Conservation (phyloP, 768 basidiomycete genomes). For the Hemileccinum rubropunctum region DNA sequence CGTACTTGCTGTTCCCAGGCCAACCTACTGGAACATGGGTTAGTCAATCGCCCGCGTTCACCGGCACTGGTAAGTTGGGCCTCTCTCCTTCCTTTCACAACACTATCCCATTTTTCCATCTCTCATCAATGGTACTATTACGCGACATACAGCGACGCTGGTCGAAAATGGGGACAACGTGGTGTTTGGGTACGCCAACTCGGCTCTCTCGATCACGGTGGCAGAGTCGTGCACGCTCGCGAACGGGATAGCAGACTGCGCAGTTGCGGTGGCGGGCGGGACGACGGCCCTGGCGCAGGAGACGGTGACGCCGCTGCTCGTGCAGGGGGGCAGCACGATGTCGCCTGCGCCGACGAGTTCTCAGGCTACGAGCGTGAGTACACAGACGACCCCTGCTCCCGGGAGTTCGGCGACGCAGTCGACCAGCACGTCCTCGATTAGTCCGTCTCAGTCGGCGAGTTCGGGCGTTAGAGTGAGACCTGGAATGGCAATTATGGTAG, state of each 20-base stretch:
- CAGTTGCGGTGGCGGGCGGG: not conserved
- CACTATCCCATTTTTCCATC: too few species aligned
- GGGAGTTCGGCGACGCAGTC: conserved; percentile 7
- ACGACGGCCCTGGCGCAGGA: conserved; percentile 1
- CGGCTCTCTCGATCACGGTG: conserved; percentile 1
- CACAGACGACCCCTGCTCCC: not conserved
- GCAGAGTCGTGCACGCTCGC: conserved; percentile 11
- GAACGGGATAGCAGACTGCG: conserved; percentile 2
- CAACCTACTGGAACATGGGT: conserved; percentile 31
- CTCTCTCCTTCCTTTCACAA: too few species aligned
- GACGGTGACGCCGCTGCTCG: conserved; percentile 6
- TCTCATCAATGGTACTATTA: not conserved
- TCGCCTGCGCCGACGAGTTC: not conserved
- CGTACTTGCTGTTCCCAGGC: conserved; percentile 39
- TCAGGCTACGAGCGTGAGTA: too few species aligned
- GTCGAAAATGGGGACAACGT: conserved; percentile 3
- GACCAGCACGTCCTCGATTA: not conserved
- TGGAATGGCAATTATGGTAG: not conserved
- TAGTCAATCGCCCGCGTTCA: conserved; percentile 28
- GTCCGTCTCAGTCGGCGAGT: not conserved
- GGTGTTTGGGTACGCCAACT: conserved; percentile 8
- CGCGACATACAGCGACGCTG: not conserved
- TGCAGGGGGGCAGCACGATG: conserved; percentile 5
- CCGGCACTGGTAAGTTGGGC: conserved; percentile 35
- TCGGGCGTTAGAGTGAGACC: conserved; percentile 1